These are phyloP conservation scores for Fusarium pilosicola DNA, from an alignment of 2,329 filamentous ascomycete species.

Conservation along the genomic window DNA sequence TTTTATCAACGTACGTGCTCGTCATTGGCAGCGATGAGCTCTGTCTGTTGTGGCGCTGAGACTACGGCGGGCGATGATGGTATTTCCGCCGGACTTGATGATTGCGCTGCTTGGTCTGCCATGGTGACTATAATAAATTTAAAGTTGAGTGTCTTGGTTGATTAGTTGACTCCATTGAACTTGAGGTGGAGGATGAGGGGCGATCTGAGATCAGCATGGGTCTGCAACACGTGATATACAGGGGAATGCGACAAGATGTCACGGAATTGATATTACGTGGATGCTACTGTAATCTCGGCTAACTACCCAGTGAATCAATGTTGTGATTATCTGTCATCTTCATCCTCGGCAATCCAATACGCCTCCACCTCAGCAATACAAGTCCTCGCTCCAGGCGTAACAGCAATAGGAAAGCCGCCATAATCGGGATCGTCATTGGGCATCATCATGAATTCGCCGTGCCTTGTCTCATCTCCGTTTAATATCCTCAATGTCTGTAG, in stretches of 20 bases:
- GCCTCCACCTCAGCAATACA: conserved; percentile 56
- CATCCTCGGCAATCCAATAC: conserved; percentile 48
- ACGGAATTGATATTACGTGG: neutral
- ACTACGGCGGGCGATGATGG: neutral
- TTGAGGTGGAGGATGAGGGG: neutral
- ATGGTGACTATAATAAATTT: neutral
- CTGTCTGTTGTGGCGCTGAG: neutral
- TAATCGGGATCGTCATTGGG: conserved; percentile 66
- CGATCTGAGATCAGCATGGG: neutral
- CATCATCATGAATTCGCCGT: conserved; percentile 62
- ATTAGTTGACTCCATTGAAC: neutral
- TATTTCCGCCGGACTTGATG: neutral
- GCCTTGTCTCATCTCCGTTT: conserved; percentile 55
- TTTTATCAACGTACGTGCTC: neutral
- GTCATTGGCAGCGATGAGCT: neutral
- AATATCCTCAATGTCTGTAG: conserved; percentile 48
- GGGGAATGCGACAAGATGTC: neutral
- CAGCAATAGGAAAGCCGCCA: conserved; percentile 64
- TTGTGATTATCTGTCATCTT: conserved; percentile 34
- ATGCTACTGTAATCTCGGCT: neutral
- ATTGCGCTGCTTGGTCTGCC: neutral
- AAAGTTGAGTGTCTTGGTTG: neutral
- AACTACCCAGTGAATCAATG: neutral
- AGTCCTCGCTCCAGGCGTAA: conserved; percentile 63
- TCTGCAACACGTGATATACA: neutral